Evolutionary conservation across 1,284 basidiomycete species (phyloP), one percentile per base, ranked within the genome.

Genomic region (Microbotryum violaceum): DNA sequence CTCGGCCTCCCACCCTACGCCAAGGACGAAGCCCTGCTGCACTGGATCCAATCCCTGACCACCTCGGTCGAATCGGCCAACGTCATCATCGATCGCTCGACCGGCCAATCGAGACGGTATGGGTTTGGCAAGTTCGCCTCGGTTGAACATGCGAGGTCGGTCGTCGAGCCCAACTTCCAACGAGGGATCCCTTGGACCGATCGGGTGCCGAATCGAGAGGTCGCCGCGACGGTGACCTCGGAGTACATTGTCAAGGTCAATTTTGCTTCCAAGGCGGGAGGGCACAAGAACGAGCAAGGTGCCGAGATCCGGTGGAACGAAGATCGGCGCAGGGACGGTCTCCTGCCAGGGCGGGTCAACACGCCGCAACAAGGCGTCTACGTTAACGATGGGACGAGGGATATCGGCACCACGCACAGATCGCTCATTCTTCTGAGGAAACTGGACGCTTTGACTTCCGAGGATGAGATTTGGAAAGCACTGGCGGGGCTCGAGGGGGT

Each of bases 121-220:
- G 92, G 91, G 56, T 97, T 97, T 76, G 91, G 89, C 70, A 87
- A 90, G 76, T 96, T 97, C 75, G 77, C 85, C 42, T 85, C 81
- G 62, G 80, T 87, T 52, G 88, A 89, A 70, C 86, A 89, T 66
- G 91, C 92, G 18, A 60, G 70, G 10, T 65, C 86, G 10, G 93
- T 96, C 75, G 86, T 97, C 74, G 85, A 89, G 67, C 86, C 88
- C 49, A 82, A 86, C 54, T 69, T 64, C 21, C 66, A 42, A 42
- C 61, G 47, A 55, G 62, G 37, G 56, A 56, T 66, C 5, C 52
- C 57, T 0, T 71, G 68, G 70, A 66, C 60, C 49, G 66, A 67
- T 29, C 53, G 64, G 4, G 60, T 42, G 51, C 37, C 58, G 54
- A 1, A 37, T 56, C 18, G 67, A 42, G 37, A 42, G 9, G 68